Conservation (phyloP, 768 basidiomycete genomes). For the Obba rivulosa region DNA sequence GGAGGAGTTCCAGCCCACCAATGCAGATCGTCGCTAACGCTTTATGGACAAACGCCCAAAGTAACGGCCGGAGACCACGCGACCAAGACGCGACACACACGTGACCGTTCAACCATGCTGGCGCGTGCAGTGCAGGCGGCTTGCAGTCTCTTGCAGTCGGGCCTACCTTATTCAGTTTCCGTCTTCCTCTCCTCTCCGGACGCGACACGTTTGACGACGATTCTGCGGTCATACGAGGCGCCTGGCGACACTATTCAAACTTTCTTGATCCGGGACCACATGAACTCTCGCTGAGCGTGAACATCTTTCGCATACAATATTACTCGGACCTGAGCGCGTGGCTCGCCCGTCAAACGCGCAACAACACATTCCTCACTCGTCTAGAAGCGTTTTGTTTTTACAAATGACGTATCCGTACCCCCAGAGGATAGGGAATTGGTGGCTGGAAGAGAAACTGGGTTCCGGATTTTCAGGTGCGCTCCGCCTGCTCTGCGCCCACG, state of each 20-base stretch:
- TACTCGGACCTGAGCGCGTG: too few species aligned
- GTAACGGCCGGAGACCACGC: slow-evolving; percentile 6
- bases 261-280: too few species aligned
- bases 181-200: not conserved
- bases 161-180: slow-evolving; percentile 1
- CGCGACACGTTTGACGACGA: not conserved
- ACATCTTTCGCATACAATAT: too few species aligned
- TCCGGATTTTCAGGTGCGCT: slow-evolving; percentile 68
- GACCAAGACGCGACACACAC: slow-evolving; percentile 4
- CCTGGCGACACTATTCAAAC: too few species aligned
- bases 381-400: not conserved
- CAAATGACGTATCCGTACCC: slow-evolving; percentile 19
- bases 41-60: too few species aligned
- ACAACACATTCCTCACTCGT: not conserved
- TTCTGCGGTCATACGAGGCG: too few species aligned
- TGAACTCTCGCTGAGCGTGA: too few species aligned
- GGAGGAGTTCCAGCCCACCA: not conserved
- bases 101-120: slow-evolving; percentile 12
- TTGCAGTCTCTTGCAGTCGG: not conserved
- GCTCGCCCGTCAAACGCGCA: too few species aligned
- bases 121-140: slow-evolving; percentile 3
- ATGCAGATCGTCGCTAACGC: too few species aligned
- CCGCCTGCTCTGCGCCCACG: not conserved
- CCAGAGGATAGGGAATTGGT: slow-evolving; percentile 52
- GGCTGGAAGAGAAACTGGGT: slow-evolving; percentile 53